Evolutionary conservation across 192 early-diverging fungal species (phyloP).

Genomic region (Dissophora globulifera): DNA sequence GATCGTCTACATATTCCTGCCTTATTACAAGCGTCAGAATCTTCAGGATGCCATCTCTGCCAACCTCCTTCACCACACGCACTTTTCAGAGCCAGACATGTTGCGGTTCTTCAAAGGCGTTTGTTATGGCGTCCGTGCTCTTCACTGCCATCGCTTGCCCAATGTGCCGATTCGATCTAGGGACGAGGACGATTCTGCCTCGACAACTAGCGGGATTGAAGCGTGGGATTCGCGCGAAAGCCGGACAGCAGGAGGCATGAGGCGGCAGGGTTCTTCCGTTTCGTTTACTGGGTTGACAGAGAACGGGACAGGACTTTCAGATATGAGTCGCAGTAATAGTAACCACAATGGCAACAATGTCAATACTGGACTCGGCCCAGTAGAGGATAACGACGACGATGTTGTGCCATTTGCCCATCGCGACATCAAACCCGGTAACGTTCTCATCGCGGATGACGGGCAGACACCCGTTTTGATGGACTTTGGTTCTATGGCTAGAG

Average conservation of each 20-base stretch:
- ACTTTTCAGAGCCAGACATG: constrained; percentile 67
- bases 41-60: constrained; percentile 66
- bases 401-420: constrained; percentile 72
- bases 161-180: constrained; percentile 47
- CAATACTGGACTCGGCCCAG: constrained; percentile 11
- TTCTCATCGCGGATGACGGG: constrained; percentile 73
- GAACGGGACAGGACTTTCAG: constrained; percentile 30
- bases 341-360: neutral
- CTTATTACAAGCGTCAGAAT: constrained; percentile 70
- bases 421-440: constrained; percentile 83
- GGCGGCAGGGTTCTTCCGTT: constrained; percentile 31
- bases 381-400: constrained; percentile 38
- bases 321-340: constrained; percentile 14
- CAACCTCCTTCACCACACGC: constrained; percentile 58
- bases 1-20: constrained; percentile 77
- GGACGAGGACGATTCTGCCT: constrained; percentile 33
- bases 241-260: constrained; percentile 11
- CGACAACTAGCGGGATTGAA: constrained; percentile 37
- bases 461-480: constrained; percentile 79
- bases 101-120: constrained; percentile 66
- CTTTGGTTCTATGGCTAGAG: constrained; percentile 74
- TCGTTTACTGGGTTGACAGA: constrained; percentile 34
- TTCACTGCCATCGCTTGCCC: constrained; percentile 66
- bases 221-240: constrained; percentile 43
- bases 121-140: constrained; percentile 65